Percentiles rank a stretch among this genome's conserved stretches.
phyloP scores from a whole-genome alignment of 768 basidiomycete species.

The Lepiota subincarnata region DNA sequence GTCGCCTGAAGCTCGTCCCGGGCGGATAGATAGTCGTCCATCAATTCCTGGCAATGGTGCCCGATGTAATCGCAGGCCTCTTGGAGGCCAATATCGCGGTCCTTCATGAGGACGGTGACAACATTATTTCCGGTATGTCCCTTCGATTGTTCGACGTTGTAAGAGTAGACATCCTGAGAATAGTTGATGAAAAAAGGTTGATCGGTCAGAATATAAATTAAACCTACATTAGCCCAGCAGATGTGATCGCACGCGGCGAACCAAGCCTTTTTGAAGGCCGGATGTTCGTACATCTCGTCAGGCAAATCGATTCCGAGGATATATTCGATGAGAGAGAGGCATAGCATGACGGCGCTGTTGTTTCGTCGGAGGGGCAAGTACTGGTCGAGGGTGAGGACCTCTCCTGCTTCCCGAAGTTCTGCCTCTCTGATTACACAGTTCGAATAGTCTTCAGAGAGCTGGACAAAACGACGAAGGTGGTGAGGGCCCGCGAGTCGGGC shows the following conservation, averaged over 20 bases:
- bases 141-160: slow-evolving; percentile 67
- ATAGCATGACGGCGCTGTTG: slow-evolving; percentile 63
- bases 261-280: slow-evolving; percentile 48
- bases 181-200: slow-evolving; percentile 8
- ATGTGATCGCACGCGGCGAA: slow-evolving; percentile 62
- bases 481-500: slow-evolving; percentile 41
- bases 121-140: slow-evolving; percentile 66
- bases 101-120: slow-evolving; percentile 63
- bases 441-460: slow-evolving; percentile 53
- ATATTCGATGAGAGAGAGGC: slow-evolving; percentile 61
- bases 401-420: slow-evolving; percentile 50
- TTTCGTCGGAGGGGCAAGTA: slow-evolving; percentile 61
- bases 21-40: slow-evolving; percentile 45
- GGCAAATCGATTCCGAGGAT: slow-evolving; percentile 59
- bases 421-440: slow-evolving; percentile 58
- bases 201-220: neutral
- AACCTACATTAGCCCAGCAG: slow-evolving; percentile 65
- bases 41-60: slow-evolving; percentile 42
- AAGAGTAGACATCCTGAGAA: slow-evolving; percentile 62
- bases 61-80: slow-evolving; percentile 57
- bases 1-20: slow-evolving; percentile 46
- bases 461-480: slow-evolving; percentile 44
- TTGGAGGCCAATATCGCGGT: slow-evolving; percentile 50
- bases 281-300: slow-evolving; percentile 56
- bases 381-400: slow-evolving; percentile 49